These are phyloP conservation scores for Eucalyptus cladocalyx DNA, from an alignment of 345 rosid species.

Conservation along the genomic window DNA sequence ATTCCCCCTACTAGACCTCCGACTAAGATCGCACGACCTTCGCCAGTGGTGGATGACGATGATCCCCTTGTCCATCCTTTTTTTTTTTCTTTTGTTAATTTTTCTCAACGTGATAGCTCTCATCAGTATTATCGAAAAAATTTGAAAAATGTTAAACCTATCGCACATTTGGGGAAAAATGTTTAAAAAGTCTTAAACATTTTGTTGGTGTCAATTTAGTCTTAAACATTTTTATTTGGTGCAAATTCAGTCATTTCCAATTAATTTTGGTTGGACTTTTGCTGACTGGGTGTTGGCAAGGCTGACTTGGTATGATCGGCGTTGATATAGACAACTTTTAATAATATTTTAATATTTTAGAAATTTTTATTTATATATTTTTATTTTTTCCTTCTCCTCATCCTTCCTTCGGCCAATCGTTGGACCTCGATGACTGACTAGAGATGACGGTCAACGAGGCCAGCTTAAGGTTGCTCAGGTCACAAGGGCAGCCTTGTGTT, in stretches of 20 bases:
- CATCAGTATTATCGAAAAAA: rapidly evolving
- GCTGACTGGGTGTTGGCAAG: rapidly evolving
- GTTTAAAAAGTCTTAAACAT: rapidly evolving
- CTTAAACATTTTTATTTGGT: too few species aligned
- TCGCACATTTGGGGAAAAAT: too few species aligned
- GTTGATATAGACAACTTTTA: rapidly evolving
- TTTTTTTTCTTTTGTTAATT: not conserved
- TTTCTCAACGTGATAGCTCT: not conserved
- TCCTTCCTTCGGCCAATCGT: rapidly evolving
- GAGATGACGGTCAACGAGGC: rapidly evolving
- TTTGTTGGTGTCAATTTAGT: too few species aligned
- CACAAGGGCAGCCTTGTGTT: rapidly evolving
- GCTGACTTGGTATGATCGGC: rapidly evolving
- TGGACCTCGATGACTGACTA: rapidly evolving
- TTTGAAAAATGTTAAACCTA: too few species aligned
- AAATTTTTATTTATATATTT: too few species aligned
- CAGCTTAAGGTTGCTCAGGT: too few species aligned
- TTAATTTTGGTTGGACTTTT: too few species aligned
- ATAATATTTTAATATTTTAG: too few species aligned
- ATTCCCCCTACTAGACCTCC: not conserved
- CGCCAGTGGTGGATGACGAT: rapidly evolving
- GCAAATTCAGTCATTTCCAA: rapidly evolving
- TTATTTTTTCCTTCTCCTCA: too few species aligned
- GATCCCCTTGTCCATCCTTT: not conserved
- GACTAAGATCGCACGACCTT: not conserved